Evolutionary conservation across 768 basidiomycete genomes (phyloP), one percentile per base, ranked within the genome.

Genomic region (Kwoniella dejecticola): DNA sequence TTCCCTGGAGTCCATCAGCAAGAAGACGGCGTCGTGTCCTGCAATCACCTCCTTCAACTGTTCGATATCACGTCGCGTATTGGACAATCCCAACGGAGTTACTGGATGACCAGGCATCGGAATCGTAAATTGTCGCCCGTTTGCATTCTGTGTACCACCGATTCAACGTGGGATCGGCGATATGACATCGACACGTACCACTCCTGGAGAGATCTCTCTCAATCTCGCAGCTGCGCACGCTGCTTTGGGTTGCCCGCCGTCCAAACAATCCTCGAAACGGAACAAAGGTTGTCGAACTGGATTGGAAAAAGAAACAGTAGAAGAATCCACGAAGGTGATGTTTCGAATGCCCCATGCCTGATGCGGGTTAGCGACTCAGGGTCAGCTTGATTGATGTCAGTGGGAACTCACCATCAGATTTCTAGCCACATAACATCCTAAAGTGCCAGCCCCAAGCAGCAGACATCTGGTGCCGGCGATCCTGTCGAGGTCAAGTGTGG

Each of bases 51-150:
- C 76, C 70, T 94, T 91, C 8, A 99, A 83, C 68, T 82, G 81
- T 30, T 80, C 79, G 0, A 97, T 86, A 65, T 54, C 52, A 7
- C 19, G 17, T 4, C 48, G 27, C 5, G 48, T 29, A 1, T 91
- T 88, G n/a, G 82, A 81, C 72, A 85, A 83, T 0, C 85, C 82
- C 68, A 87, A 84, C 19, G 3, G 91, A 85, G 52, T 30, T 57
- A 97, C 83, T 0, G 94, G 95, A 73, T 99, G 96, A 0, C 96
- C 96, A 0, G 96, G 96, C 94, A 99, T 98, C 7, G 95, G 95
- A 66, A 98, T 88, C 8, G 87, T 85, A 2, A 98, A 81, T 10
- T 83, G 83, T 66, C 89, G 81, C 0, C 92, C 94, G 0, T 83
- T 84, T 0, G 94, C 88, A 64, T 93, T 89, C 93, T 96, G 46